These are phyloP conservation scores for Boletus barrowsii DNA, from an alignment of 768 basidiomycete genomes.

Conservation along the genomic window DNA sequence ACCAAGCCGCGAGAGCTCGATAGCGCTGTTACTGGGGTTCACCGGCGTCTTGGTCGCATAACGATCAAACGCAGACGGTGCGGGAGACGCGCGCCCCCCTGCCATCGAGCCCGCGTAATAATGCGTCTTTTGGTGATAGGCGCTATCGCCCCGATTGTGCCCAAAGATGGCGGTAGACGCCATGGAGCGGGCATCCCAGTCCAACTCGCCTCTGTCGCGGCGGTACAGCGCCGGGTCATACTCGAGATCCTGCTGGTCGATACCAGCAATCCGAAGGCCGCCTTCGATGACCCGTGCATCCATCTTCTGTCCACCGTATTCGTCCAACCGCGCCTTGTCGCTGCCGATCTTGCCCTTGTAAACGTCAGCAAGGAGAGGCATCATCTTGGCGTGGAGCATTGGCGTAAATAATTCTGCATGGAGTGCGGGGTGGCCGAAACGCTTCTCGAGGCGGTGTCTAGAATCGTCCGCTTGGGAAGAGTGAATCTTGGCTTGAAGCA, in stretches of 20 bases:
- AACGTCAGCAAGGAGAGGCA: slow-evolving; percentile 71
- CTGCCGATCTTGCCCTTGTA: slow-evolving; percentile 69
- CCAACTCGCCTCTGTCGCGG: slow-evolving; percentile 79
- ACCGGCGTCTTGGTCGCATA: slow-evolving; percentile 55
- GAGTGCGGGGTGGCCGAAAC: slow-evolving; percentile 94
- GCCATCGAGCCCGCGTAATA: slow-evolving; percentile 36
- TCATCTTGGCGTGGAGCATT: slow-evolving; percentile 84
- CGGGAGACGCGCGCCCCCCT: slow-evolving; percentile 37
- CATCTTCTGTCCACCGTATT: slow-evolving; percentile 76
- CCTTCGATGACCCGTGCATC: slow-evolving; percentile 72
- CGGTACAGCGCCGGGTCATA: slow-evolving; percentile 78
- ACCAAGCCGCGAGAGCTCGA: slow-evolving; percentile 59
- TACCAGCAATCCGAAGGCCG: slow-evolving; percentile 79
- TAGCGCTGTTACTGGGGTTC: slow-evolving; percentile 33
- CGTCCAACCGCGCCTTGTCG: slow-evolving; percentile 63
- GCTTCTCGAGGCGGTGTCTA: slow-evolving; percentile 75
- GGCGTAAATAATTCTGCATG: slow-evolving; percentile 84
- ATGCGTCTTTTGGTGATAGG: slow-evolving; percentile 40
- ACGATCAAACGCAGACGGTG: slow-evolving; percentile 49
- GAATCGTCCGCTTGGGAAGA: slow-evolving; percentile 73
- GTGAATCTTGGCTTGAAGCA: slow-evolving; percentile 69
- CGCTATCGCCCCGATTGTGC: slow-evolving; percentile 35
- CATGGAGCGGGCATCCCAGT: slow-evolving; percentile 84
- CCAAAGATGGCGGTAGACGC: slow-evolving; percentile 54
- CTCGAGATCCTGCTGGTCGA: slow-evolving; percentile 76